Percentiles rank a stretch among this genome's conserved stretches.
Conservation (phyloP, 495 filamentous ascomycete species). For the Letharia lupina region DNA sequence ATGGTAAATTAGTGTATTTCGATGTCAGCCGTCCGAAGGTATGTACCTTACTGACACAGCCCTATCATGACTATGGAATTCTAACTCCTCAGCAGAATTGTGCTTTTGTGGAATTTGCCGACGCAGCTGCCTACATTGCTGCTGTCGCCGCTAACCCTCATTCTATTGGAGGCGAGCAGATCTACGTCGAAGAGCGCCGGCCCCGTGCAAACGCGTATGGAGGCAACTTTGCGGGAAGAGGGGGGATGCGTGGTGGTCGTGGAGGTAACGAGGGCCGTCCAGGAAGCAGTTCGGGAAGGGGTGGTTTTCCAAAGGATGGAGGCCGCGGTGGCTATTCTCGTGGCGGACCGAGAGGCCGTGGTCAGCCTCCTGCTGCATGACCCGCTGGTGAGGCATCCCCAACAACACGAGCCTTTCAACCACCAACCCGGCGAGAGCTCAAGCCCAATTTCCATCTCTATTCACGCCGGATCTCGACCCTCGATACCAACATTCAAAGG, state of each 20-base stretch:
- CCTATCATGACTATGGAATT: background rate
- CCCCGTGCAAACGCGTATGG: constrained; percentile 59
- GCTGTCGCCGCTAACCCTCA: constrained; percentile 82
- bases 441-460: background rate
- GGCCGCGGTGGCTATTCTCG: constrained; percentile 48
- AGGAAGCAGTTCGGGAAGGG: constrained; percentile 58
- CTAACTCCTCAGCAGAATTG: constrained; percentile 58
- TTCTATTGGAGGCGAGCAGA: constrained; percentile 66
- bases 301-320: constrained; percentile 56
- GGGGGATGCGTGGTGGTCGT: constrained; percentile 57
- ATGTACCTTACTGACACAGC: constrained; percentile 27
- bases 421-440: background rate
- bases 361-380: constrained; percentile 44
- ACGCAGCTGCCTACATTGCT: constrained; percentile 64
- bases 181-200: constrained; percentile 83
- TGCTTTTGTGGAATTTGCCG: constrained; percentile 89
- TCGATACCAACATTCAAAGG: constrained; percentile 17
- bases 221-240: constrained; percentile 50
- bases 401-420: background rate
- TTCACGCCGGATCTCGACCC: background rate
- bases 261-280: constrained; percentile 52
- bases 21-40: constrained; percentile 90
- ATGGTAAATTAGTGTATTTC: constrained; percentile 74
- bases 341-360: constrained; percentile 47
- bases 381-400: too few species aligned